These are phyloP conservation scores for Kodamaea restingae DNA, from an alignment of 805 yeast species.

Conservation along the genomic window DNA sequence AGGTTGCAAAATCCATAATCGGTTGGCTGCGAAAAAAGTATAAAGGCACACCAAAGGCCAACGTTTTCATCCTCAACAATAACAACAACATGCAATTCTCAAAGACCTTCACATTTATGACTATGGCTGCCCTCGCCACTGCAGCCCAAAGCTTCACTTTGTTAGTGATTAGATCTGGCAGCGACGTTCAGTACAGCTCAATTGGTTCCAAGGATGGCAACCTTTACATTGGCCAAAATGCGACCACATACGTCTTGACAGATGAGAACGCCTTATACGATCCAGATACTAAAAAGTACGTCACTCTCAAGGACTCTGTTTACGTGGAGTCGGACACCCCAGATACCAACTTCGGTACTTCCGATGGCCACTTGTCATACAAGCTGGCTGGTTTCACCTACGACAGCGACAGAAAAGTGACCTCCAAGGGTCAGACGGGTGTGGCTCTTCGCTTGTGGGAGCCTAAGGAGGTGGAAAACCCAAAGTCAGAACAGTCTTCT, in stretches of 20 bases:
- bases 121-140: conserved; percentile 21
- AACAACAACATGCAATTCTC: conserved; percentile 12
- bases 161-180: conserved; percentile 21
- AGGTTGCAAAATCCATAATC: too few relatives aligned
- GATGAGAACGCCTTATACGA: conserved; percentile 21
- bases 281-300: conserved; percentile 14
- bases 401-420: not conserved
- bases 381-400: too few relatives aligned
- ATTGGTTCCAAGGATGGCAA: conserved; percentile 8
- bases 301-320: conserved; percentile 10
- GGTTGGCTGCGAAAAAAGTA: too few relatives aligned
- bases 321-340: conserved; percentile 6
- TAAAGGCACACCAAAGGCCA: too few relatives aligned
- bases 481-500: not conserved
- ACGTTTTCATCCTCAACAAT: not conserved
- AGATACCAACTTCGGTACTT: conserved; percentile 9
- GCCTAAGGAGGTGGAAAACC: not conserved
- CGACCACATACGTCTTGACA: conserved; percentile 17
- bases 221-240: conserved; percentile 12
- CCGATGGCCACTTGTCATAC: conserved; percentile 12
- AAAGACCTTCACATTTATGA: conserved; percentile 16
- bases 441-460: not conserved
- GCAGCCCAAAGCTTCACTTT: conserved; percentile 19
- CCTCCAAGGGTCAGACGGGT: not conserved
- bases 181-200: conserved; percentile 20